Percentiles rank a stretch among this genome's conserved stretches.
phyloP scores from a whole-genome alignment of 805 yeast genomes.

The Hyphopichia homilentoma region DNA sequence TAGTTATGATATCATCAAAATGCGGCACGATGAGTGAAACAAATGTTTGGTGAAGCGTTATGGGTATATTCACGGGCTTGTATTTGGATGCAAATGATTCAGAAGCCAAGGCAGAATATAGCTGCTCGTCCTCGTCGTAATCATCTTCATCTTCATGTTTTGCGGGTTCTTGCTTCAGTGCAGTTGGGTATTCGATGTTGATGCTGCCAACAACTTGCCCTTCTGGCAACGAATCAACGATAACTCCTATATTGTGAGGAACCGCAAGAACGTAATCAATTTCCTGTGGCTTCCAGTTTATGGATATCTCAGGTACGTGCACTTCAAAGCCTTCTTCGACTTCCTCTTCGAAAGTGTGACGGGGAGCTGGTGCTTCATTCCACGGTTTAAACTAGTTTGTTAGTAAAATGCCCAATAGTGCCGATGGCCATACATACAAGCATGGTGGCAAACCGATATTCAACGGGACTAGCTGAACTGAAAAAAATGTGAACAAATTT shows the following conservation, averaged over 20 bases:
- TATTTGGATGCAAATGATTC: slow-evolving; percentile 19
- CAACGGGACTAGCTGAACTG: too few relatives aligned
- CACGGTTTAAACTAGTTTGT: slow-evolving; percentile 52
- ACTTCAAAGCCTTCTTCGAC: slow-evolving; percentile 18
- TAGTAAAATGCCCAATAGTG: too few relatives aligned
- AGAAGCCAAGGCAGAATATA: slow-evolving; percentile 34
- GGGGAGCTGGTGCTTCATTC: slow-evolving; percentile 45
- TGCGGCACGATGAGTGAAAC: slow-evolving; percentile 24
- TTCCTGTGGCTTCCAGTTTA: too few relatives aligned
- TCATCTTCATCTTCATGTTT: slow-evolving; percentile 21
- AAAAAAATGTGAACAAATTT: too few relatives aligned
- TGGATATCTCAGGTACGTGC: too few relatives aligned
- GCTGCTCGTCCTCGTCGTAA: slow-evolving; percentile 49
- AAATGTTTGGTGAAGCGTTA: slow-evolving; percentile 8
- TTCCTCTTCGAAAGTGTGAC: slow-evolving; percentile 49
- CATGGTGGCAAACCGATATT: slow-evolving; percentile 8
- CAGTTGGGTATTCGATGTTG: slow-evolving; percentile 8
- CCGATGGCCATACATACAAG: too few relatives aligned
- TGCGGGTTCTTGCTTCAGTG: slow-evolving; percentile 7
- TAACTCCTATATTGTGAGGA: slow-evolving; percentile 23
- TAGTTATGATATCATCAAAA: slow-evolving; percentile 32
- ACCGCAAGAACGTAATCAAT: slow-evolving; percentile 22
- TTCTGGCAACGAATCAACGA: slow-evolving; percentile 14
- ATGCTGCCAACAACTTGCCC: slow-evolving; percentile 6
- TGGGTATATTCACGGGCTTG: slow-evolving; percentile 19